Evolutionary conservation across 192 early-diverging fungal genomes (phyloP), one percentile per base, ranked within the genome.

Genomic region (Polychytrium aggregatum): DNA sequence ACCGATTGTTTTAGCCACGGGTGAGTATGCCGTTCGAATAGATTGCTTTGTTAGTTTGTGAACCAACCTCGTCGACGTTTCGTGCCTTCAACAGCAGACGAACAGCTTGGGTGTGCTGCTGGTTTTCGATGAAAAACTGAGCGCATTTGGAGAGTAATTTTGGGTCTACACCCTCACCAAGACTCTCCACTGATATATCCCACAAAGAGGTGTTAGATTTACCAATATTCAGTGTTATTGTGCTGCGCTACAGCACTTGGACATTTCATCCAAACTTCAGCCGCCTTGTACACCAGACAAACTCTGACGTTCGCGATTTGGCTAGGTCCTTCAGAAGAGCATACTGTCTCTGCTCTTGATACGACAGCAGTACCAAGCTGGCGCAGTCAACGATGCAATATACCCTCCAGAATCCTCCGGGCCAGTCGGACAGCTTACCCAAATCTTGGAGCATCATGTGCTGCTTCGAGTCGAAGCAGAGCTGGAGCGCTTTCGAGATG

Each of bases 401-500:
- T 33, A 11, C 31, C 31, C 4, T 33, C 31, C 4, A 8, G 31
- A 8, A 33, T 33, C 31, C 31, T 9, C 27, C 4, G 3, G 13
- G 47, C 1, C 6, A 31, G 54, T 29, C 17, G 21, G 39, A 31
- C 17, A n/a, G 29, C 28, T 38, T 46, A 67, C 69, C 68, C 41
- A 76, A 56, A 30, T 65, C 59, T 35, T 64, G 68, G 31, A 77
- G 40, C 5, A 70, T 16, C 16, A 36, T 35, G 25, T 52, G 33
- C 36, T 74, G 50, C 18, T 60, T 44, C 18, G 50, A 51, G 27
- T 55, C 47, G 28, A 74, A 61, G 57, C 72, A 74, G n/a, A 72
- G 27, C 16, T 76, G 63, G 11, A 76, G 40, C 2, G 73, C 73
- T 59, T 65, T 72, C 11, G 46, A 25, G 14, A 60, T 30, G 44